phyloP scores from a whole-genome alignment of 2,329 filamentous ascomycete genomes.

The Didymella pinodella region DNA sequence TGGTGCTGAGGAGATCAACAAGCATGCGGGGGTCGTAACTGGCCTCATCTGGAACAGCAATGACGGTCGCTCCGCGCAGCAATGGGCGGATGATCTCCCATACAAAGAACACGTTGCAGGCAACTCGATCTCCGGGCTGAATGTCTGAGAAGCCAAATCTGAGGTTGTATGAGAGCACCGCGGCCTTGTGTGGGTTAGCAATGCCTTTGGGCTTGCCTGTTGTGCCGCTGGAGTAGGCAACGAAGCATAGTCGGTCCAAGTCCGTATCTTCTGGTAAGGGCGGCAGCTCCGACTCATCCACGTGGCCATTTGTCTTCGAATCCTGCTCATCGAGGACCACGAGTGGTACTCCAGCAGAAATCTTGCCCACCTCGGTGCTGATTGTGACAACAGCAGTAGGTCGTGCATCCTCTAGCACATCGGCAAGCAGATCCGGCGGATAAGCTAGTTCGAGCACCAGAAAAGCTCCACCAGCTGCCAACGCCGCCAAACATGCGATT shows the following conservation, averaged over 20 bases:
- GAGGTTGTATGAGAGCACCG: conserved; percentile 76
- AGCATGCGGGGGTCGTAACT: conserved; percentile 80
- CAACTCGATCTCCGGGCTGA: conserved; percentile 75
- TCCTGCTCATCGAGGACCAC: conserved; percentile 67
- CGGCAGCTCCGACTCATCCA: conserved; percentile 56
- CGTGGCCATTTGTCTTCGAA: conserved; percentile 32
- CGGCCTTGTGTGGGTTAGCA: conserved; percentile 77
- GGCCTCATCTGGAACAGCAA: conserved; percentile 76
- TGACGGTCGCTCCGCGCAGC: conserved; percentile 76
- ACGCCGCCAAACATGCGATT: conserved; percentile 77
- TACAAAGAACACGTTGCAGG: conserved; percentile 88
- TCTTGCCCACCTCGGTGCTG: conserved; percentile 68
- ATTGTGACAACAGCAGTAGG: conserved; percentile 76
- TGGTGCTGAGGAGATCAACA: conserved; percentile 72
- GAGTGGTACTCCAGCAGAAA: conserved; percentile 69
- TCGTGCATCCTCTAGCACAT: conserved; percentile 78
- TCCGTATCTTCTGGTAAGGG: conserved; percentile 70
- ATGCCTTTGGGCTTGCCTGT: conserved; percentile 84
- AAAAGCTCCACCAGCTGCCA: conserved; percentile 80
- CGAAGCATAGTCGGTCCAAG: conserved; percentile 76
- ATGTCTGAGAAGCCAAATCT: conserved; percentile 75
- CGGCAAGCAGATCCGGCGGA: conserved; percentile 74
- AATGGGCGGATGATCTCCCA: conserved; percentile 85
- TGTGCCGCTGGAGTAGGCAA: conserved; percentile 81
- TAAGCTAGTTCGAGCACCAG: conserved; percentile 82